Base-by-base conservation (phyloP, 176 grass and related monocot species). In the Aegilops longissima region DNA sequence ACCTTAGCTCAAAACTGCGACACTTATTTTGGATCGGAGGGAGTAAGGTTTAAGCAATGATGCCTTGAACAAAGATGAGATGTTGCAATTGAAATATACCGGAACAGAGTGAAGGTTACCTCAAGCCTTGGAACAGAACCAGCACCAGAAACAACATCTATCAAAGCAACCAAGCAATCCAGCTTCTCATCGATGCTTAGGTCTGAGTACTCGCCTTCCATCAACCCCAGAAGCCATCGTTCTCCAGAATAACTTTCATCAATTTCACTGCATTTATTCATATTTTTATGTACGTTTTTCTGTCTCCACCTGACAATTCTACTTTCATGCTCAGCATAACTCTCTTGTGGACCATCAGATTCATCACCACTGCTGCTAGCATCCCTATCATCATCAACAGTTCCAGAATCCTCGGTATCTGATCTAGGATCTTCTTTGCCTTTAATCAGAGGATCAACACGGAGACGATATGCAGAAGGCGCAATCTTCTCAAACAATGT, bases 401-500 rank as follows among this genome's bases (percentile, higher is more conserved):
- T 94, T 81, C 97, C 94, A 80, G 90, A 99, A 89, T 96, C 90
- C 78, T 96, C 94, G 1, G 83, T 87, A 85, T 96, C 93, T 84
- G 90, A 96, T 40, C 40, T 84, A 74, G 86, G 42, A 80, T 90
- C 90, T 72, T 83, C 85, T 42, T 89, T 94, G 65, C 97, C 97
- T 92, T 99, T 99, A 80, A 99, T 92, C 29, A 85, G 78, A 31
- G 94, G 94, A 83, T 99, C 94, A 64, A 99, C 92, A 77, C 97
- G 93, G 35, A 99, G 94, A 83, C 97, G 94, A 87, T 94, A 99
- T 85, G 94, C 90, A 90, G 92, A 88, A 71, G 85, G 77, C 12
- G 91, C 76, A 47, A 99, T 99, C 83, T 94, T 99, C 85, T 99
- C 97, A 88, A 99, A 99, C 77, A 99, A 91, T 80, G 97, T 94